Evolutionary conservation across 768 basidiomycete genomes (phyloP).

Genomic region (Boletellus ananas): DNA sequence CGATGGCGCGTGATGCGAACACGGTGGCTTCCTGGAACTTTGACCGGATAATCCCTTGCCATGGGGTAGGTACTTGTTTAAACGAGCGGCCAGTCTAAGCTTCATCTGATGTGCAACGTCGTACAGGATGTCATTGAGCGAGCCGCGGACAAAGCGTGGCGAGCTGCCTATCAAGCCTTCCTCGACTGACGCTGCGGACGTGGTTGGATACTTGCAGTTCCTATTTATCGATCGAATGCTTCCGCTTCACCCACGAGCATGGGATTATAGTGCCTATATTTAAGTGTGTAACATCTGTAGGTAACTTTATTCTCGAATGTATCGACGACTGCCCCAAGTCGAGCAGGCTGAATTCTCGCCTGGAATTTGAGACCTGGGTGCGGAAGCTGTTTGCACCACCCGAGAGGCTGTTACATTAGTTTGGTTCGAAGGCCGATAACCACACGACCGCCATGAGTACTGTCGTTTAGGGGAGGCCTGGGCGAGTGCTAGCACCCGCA

Average conservation of each 20-base stretch:
- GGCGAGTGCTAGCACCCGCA: too few relatives aligned
- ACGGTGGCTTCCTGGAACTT: slow-evolving; percentile 73
- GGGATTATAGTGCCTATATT: slow-evolving; percentile 3
- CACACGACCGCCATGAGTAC: too few relatives aligned
- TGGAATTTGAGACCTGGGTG: not conserved
- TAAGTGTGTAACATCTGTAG: not conserved
- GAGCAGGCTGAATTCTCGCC: too few relatives aligned
- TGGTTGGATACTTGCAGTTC: not conserved
- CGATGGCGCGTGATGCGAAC: slow-evolving; percentile 61
- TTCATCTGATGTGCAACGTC: not conserved
- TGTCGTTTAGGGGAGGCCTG: too few relatives aligned
- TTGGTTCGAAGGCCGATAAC: not conserved
- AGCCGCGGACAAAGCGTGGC: slow-evolving; percentile 55
- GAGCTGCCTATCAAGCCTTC: slow-evolving; percentile 37
- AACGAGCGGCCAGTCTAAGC: too few relatives aligned
- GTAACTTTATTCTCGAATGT: not conserved
- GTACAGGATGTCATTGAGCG: slow-evolving; percentile 59
- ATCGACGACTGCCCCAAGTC: too few relatives aligned
- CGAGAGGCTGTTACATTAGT: too few relatives aligned
- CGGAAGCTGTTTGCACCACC: not conserved
- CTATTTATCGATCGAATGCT: not conserved
- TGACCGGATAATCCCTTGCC: slow-evolving; percentile 70
- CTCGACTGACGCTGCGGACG: slow-evolving; percentile 11
- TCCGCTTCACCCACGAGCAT: not conserved
- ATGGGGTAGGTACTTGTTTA: slow-evolving; percentile 39